Percentiles rank a stretch among this genome's conserved stretches.
phyloP scores from a whole-genome alignment of 2,329 filamentous ascomycete species.

The Cladosporium sp. region DNA sequence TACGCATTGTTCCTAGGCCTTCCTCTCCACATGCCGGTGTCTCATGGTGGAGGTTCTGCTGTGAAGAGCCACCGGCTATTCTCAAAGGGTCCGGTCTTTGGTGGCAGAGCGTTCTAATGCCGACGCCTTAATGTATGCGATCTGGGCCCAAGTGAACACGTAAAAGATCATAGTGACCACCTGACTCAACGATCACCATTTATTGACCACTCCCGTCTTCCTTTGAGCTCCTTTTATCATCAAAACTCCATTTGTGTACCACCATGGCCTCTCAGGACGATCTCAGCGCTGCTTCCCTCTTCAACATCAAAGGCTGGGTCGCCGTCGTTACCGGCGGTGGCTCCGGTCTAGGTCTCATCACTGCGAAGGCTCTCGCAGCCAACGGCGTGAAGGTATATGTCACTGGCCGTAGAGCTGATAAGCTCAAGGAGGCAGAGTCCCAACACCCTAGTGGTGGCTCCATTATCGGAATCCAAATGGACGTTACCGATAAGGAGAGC shows the following conservation, averaged over 20 bases:
- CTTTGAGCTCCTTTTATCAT: background rate
- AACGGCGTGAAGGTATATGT: constrained; percentile 49
- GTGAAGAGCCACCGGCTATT: constrained; percentile 6
- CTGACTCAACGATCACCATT: background rate
- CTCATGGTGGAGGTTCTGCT: background rate
- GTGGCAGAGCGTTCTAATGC: background rate
- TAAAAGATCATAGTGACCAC: background rate
- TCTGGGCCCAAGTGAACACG: background rate
- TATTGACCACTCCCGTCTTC: background rate
- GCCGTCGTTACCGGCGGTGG: constrained; percentile 45
- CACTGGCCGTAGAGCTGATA: constrained; percentile 43
- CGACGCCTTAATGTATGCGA: background rate
- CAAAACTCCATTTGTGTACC: background rate
- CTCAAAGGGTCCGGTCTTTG: constrained; percentile 1
- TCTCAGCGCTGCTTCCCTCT: constrained; percentile 27
- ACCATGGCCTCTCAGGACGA: constrained; percentile 11
- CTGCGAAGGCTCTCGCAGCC: constrained; percentile 42
- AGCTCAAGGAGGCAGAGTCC: constrained; percentile 38
- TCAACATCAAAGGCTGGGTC: constrained; percentile 37
- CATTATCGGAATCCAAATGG: constrained; percentile 29
- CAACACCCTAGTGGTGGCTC: constrained; percentile 57
- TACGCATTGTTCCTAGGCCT: background rate
- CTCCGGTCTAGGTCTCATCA: constrained; percentile 46
- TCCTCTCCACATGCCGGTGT: constrained; percentile 3
- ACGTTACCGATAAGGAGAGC: constrained; percentile 30